Evolutionary conservation across 2,329 filamentous ascomycete species (phyloP).

Genomic region (Trematosphaeria pertusa): DNA sequence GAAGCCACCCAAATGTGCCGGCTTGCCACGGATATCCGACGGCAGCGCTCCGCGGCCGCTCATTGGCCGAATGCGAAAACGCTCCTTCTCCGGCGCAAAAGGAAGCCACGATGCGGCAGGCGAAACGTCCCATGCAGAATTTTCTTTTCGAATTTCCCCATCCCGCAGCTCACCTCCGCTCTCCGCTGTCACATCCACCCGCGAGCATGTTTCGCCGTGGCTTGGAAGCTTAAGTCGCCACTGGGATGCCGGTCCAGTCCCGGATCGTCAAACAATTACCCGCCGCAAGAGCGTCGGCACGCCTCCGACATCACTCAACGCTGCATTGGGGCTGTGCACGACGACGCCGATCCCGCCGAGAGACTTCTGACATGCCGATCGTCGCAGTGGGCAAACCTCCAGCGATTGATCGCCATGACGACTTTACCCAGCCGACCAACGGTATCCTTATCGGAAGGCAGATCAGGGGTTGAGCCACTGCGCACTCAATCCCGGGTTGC

Average conservation of each 20-base stretch:
- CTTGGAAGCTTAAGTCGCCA: not conserved
- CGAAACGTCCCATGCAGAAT: not conserved
- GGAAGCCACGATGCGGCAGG: not conserved
- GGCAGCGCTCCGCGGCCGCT: not conserved
- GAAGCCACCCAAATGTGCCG: too few species aligned
- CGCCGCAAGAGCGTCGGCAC: not conserved
- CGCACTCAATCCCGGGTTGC: not conserved
- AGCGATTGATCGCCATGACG: conserved; percentile 1
- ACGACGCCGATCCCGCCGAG: too few species aligned
- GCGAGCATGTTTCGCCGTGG: not conserved
- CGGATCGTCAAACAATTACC: not conserved
- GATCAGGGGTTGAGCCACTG: conserved; percentile 2
- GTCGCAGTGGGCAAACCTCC: conserved; percentile 2
- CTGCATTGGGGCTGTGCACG: too few species aligned
- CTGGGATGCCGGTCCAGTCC: not conserved
- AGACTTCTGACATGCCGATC: conserved; percentile 4
- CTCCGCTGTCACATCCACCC: not conserved
- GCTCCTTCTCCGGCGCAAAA: not conserved
- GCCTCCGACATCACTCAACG: not conserved
- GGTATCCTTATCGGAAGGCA: not conserved
- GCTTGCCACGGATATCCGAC: too few species aligned
- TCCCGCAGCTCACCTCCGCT: not conserved
- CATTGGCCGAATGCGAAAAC: not conserved
- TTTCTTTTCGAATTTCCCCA: not conserved
- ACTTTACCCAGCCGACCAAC: not conserved